Base-by-base conservation (phyloP, 148 eudicot genomes). In the Drosera capensis region DNA sequence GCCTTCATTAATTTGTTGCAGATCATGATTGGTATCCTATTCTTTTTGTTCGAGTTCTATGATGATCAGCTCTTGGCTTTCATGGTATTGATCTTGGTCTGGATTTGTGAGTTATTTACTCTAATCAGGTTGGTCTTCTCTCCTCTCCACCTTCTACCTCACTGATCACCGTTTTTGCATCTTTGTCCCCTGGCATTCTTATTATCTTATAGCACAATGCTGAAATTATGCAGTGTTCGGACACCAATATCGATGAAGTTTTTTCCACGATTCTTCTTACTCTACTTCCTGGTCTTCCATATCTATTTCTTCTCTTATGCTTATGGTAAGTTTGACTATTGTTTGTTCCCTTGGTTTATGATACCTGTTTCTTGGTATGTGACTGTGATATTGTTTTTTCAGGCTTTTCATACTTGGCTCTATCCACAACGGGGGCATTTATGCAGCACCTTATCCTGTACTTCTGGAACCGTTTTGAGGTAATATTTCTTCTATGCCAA, bases 211-310 rank as follows among this genome's bases (percentile, higher is more conserved):
- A 18, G 1, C 46, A 19, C 40, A 25, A 51, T 22, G 40, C 41
- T 45, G 36, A 51, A 48, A 35, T 34, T 37, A 62, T 77, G 92
- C 87, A 88, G 97, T 73, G 97, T 88, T 40, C 92, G 97, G 14
- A 84, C 97, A 15, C 97, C 97, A 42, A 80, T 88, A 65, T 84
- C 97, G 23, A 84, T 88, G 97, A 88, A 88, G 78, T 84, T 84
- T 70, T 80, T 88, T 63, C 95, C 97, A 50, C 95, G 97, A 65
- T 88, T 88, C 78, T 88, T 88, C 66, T 67, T 88, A 49, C 97
- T 88, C 57, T 84, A 84, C 65, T 88, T 88, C 59, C 55, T 88
- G 77, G 94, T 80, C 67, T 88, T 88, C 64, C 97, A 88, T 60
- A 88, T 88, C 28, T 88, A 88, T 55, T 80, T 88, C 69, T 88